Percentiles rank a stretch among this genome's conserved stretches.
These are phyloP conservation scores for Auricularia heimuer DNA, from an alignment of 768 basidiomycete species.

Conservation along the genomic window DNA sequence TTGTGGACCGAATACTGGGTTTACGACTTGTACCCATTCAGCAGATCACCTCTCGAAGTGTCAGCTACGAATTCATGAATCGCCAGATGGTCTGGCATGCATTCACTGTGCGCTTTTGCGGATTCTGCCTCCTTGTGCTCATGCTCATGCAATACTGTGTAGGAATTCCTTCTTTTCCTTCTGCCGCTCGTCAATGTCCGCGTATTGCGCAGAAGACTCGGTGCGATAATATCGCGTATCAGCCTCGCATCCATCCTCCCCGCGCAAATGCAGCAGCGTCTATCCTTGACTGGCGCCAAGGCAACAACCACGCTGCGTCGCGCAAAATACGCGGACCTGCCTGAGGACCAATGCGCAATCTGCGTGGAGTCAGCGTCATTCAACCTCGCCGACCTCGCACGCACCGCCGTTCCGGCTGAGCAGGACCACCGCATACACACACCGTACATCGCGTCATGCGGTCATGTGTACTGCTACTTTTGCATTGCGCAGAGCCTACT, in stretches of 20 bases:
- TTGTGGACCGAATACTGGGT: conserved; percentile 66
- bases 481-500: conserved; percentile 82
- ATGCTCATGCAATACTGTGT: background rate
- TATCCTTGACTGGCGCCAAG: conserved; percentile 7
- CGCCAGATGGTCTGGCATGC: conserved; percentile 99
- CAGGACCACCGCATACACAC: conserved; percentile 55
- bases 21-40: conserved; percentile 69
- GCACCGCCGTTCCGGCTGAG: background rate
- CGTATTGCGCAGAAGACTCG: conserved; percentile 48
- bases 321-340: conserved; percentile 63
- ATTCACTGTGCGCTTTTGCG: conserved; percentile 63
- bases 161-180: conserved; percentile 94
- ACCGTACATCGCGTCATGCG: conserved; percentile 76
- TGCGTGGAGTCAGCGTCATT: conserved; percentile 71
- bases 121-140: background rate
- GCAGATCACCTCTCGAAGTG: conserved; percentile 61
- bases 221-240: conserved; percentile 20
- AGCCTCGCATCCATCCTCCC: conserved; percentile 4
- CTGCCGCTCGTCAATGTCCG: conserved; percentile 75
- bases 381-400: conserved; percentile 23
- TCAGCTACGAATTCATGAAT: conserved; percentile 99
- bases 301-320: conserved; percentile 3
- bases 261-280: conserved; percentile 8
- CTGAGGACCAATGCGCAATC: conserved; percentile 76
- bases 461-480: conserved; percentile 87